Evolutionary conservation across 1,284 basidiomycete species (phyloP).

Genomic region (Tetrapyrgos nigripes): DNA sequence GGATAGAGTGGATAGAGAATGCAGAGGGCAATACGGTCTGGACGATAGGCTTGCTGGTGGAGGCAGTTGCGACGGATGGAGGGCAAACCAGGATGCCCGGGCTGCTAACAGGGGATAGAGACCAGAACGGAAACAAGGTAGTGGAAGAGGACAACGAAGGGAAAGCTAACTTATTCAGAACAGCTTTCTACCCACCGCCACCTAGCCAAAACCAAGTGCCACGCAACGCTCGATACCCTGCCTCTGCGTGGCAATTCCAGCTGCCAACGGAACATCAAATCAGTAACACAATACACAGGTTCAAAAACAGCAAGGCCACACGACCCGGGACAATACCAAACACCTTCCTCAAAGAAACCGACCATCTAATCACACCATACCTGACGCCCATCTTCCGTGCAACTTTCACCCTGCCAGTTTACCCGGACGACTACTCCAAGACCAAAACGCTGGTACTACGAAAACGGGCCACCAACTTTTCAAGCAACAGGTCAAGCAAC

Average conservation of each 20-base stretch:
- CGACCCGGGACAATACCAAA: slow-evolving; percentile 29
- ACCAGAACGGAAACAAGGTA: slow-evolving; percentile 6
- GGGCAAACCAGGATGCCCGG: slow-evolving; percentile 31
- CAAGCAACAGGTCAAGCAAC: no score
- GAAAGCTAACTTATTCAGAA: slow-evolving; percentile 49
- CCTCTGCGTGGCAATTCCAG: slow-evolving; percentile 14
- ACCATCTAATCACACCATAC: no score
- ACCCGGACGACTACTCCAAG: no score
- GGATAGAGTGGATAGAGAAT: slow-evolving; percentile 27
- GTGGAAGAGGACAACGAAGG: slow-evolving; percentile 42
- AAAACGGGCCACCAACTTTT: no score
- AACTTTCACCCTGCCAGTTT: no score
- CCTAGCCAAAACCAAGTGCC: slow-evolving; percentile 11
- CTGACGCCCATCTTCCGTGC: no score
- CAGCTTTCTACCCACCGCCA: slow-evolving; percentile 37
- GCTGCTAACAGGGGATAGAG: slow-evolving; percentile 18
- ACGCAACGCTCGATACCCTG: slow-evolving; percentile 24
- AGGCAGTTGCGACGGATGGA: slow-evolving; percentile 28
- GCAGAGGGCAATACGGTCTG: slow-evolving; percentile 28
- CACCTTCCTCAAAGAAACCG: no score
- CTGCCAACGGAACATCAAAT: slow-evolving; percentile 26
- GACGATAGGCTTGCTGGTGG: slow-evolving; percentile 31
- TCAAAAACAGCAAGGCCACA: slow-evolving; percentile 37
- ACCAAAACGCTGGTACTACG: no score
- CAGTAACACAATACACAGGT: slow-evolving; percentile 13